Conservation (phyloP, 2,329 filamentous ascomycete species). For the Chrysoporthe puriensis region DNA sequence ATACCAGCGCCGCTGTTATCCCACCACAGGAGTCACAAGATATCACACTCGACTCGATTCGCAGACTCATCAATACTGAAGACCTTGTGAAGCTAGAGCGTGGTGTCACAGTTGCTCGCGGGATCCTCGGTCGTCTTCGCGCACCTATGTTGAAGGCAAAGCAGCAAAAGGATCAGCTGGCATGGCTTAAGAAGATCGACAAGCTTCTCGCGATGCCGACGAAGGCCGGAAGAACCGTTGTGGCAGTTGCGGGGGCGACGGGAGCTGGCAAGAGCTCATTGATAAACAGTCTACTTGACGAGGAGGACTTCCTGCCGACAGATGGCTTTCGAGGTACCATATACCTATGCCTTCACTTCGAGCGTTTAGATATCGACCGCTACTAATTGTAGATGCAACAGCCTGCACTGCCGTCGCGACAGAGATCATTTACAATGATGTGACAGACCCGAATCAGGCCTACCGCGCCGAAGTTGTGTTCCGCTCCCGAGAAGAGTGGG, state of each 20-base stretch:
- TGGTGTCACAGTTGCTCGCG: not conserved
- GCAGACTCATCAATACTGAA: not conserved
- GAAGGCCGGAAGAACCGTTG: slow-evolving; percentile 44
- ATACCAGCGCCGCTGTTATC: not conserved
- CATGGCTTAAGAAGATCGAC: slow-evolving; percentile 40
- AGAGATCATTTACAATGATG: slow-evolving; percentile 63
- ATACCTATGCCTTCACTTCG: too few species aligned
- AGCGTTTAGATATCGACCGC: slow-evolving; percentile 5
- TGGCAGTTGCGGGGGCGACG: slow-evolving; percentile 65
- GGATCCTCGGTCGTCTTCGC: slow-evolving; percentile 8
- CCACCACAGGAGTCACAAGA: not conserved
- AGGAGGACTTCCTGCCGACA: slow-evolving; percentile 52
- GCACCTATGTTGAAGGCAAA: slow-evolving; percentile 23
- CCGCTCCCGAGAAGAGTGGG: slow-evolving; percentile 55
- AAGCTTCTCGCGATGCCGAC: slow-evolving; percentile 44
- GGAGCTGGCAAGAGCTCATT: slow-evolving; percentile 65
- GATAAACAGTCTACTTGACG: slow-evolving; percentile 66
- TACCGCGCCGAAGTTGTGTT: slow-evolving; percentile 64
- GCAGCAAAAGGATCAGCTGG: slow-evolving; percentile 27
- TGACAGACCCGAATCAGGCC: slow-evolving; percentile 36
- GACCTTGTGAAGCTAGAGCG: slow-evolving; percentile 15
- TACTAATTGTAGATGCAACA: slow-evolving; percentile 47
- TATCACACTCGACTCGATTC: slow-evolving; percentile 9
- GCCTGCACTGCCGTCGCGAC: slow-evolving; percentile 63
- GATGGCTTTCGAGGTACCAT: slow-evolving; percentile 50